Evolutionary conservation across 1,139 yeast species (phyloP).

Genomic region (Candida buenavistaensis): DNA sequence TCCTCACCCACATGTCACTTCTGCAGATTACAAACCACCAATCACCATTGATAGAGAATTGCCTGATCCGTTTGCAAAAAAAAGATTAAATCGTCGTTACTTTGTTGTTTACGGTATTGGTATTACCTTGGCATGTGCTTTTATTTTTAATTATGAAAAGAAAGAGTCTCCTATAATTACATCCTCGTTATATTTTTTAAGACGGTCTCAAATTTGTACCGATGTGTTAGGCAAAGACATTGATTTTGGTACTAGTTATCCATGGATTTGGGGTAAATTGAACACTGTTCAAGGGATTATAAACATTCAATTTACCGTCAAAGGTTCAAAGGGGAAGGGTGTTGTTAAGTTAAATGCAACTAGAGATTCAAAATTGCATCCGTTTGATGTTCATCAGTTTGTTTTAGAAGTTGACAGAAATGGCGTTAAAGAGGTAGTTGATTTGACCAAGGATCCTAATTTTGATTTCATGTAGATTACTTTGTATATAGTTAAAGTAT

Average conservation of each 20-base stretch:
- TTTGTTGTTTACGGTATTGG: slow-evolving; percentile 63
- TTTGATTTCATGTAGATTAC: slow-evolving; percentile 27
- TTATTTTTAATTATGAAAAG: slow-evolving; percentile 90
- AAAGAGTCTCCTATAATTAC: slow-evolving; percentile 83
- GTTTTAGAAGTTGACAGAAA: slow-evolving; percentile 44
- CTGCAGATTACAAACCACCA: slow-evolving; percentile 10
- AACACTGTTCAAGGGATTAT: slow-evolving; percentile 82
- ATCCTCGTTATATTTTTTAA: slow-evolving; percentile 81
- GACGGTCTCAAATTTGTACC: slow-evolving; percentile 73
- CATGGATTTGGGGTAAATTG: slow-evolving; percentile 87
- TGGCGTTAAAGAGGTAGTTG: slow-evolving; percentile 27
- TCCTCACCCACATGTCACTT: slow-evolving; percentile 5
- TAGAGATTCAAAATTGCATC: slow-evolving; percentile 55
- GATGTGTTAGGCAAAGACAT: slow-evolving; percentile 72
- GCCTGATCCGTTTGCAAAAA: slow-evolving; percentile 71
- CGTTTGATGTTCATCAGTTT: slow-evolving; percentile 64
- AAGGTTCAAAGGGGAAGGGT: slow-evolving; percentile 59
- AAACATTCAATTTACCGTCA: slow-evolving; percentile 67
- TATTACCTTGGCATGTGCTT: slow-evolving; percentile 63
- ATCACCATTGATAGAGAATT: slow-evolving; percentile 65
- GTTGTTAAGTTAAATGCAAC: slow-evolving; percentile 57
- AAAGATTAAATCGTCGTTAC: slow-evolving; percentile 50
- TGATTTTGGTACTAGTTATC: slow-evolving; percentile 66
- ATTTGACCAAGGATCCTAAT: slow-evolving; percentile 53
- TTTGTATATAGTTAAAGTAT: too few relatives aligned